Conservation (phyloP, 1,139 yeast species). For the Yamadazyma triangularis region DNA sequence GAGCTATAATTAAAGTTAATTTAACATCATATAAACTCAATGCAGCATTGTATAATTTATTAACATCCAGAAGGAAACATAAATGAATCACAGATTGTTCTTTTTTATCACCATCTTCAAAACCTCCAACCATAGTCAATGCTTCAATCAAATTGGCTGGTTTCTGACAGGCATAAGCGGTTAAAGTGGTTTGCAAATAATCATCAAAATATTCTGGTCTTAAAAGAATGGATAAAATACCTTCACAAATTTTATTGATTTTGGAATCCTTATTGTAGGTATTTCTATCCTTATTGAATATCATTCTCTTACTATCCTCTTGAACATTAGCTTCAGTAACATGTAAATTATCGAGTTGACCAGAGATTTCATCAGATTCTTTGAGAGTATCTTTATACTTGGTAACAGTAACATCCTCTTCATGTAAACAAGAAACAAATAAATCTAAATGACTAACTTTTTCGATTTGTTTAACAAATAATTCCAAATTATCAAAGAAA, state of each 20-base stretch:
- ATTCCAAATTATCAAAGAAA: conserved; percentile 59
- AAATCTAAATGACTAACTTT: conserved; percentile 77
- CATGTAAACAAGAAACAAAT: conserved; percentile 79
- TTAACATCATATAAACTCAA: conserved; percentile 80
- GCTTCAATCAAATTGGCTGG: conserved; percentile 86
- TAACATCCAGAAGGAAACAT: conserved; percentile 89
- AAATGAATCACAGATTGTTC: conserved; percentile 73
- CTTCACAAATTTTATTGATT: conserved; percentile 73
- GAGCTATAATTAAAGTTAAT: conserved; percentile 80
- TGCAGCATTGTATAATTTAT: conserved; percentile 72
- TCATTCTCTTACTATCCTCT: conserved; percentile 16
- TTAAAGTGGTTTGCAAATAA: conserved; percentile 74
- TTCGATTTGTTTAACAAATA: conserved; percentile 68
- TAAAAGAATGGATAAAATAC: conserved; percentile 54
- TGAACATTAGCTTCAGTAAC: conserved; percentile 2
- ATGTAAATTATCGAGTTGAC: background rate
- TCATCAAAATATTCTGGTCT: conserved; percentile 49
- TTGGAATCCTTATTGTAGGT: conserved; percentile 46
- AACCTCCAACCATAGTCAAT: conserved; percentile 52
- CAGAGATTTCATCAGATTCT: conserved; percentile 14
- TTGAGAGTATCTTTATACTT: conserved; percentile 73
- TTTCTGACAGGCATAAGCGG: conserved; percentile 87
- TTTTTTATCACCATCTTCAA: conserved; percentile 43
- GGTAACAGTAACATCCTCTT: conserved; percentile 80
- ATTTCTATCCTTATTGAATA: conserved; percentile 28